A percentile compares a stretch with the other conserved stretches of the same genome.
Conservation (phyloP, 2,329 filamentous ascomycete species). For the Cladophialophora immunda region DNA sequence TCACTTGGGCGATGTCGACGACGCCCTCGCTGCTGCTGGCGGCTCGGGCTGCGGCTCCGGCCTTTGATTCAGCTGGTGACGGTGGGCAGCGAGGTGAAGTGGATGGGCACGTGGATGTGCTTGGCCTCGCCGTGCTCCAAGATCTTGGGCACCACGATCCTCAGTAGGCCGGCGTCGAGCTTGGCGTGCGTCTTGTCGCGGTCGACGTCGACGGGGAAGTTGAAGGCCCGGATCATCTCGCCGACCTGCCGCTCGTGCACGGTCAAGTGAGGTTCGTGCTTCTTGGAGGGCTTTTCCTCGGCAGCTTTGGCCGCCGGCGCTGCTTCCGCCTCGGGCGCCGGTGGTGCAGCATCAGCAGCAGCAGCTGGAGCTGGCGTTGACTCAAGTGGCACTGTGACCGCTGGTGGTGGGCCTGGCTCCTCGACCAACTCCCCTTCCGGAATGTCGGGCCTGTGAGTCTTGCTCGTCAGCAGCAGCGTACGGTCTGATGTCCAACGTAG, state of each 20-base stretch:
- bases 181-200: constrained; percentile 38
- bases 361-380: neutral
- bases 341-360: neutral
- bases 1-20: neutral
- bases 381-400: neutral
- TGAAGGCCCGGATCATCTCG: constrained; percentile 36
- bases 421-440: constrained; percentile 30
- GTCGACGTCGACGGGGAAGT: constrained; percentile 39
- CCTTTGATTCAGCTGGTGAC: neutral
- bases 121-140: constrained; percentile 28
- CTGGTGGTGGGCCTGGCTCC: constrained; percentile 4
- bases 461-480: constrained; percentile 35
- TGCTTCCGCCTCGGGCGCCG: neutral
- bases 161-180: constrained; percentile 38
- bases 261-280: constrained; percentile 34
- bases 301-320: neutral
- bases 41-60: neutral
- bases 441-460: constrained; percentile 32
- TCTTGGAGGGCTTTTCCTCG: constrained; percentile 5
- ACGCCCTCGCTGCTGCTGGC: neutral
- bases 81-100: neutral
- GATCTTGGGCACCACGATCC: constrained; percentile 37
- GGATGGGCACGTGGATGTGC: constrained; percentile 18
- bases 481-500: constrained; percentile 37
- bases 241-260: constrained; percentile 38